A percentile compares a stretch with the other conserved stretches of the same genome.
These are phyloP conservation scores for Cordyceps tenuipes DNA, from an alignment of 2,329 filamentous ascomycete genomes.

Conservation along the genomic window DNA sequence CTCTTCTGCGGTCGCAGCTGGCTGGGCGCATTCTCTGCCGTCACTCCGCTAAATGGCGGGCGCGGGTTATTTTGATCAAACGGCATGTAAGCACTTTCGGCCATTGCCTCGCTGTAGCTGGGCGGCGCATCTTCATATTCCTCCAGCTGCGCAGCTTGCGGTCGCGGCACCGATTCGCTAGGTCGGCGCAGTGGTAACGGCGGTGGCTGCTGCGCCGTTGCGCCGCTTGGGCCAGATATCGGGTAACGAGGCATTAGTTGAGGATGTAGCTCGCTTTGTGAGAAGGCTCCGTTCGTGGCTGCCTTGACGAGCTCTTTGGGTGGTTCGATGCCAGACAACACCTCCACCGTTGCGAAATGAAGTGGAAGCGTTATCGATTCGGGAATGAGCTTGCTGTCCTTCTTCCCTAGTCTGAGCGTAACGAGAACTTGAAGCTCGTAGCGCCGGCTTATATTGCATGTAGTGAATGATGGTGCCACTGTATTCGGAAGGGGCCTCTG, in stretches of 20 bases:
- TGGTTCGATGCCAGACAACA: conserved; percentile 83
- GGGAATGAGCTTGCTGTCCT: conserved; percentile 31
- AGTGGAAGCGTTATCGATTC: conserved; percentile 74
- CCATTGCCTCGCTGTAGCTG: conserved; percentile 90
- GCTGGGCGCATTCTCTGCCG: conserved; percentile 51
- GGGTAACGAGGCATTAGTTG: conserved; percentile 17
- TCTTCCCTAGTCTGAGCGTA: conserved; percentile 66
- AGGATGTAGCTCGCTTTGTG: conserved; percentile 21
- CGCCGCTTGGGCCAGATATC: neutral
- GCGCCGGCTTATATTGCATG: conserved; percentile 74
- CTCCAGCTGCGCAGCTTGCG: conserved; percentile 41
- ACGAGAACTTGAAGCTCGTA: conserved; percentile 76
- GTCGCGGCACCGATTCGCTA: conserved; percentile 48
- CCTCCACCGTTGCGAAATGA: conserved; percentile 61
- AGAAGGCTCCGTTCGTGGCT: conserved; percentile 30
- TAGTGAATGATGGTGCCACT: conserved; percentile 76
- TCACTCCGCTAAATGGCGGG: conserved; percentile 59
- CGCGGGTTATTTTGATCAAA: conserved; percentile 54
- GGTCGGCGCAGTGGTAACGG: conserved; percentile 22
- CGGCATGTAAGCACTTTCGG: conserved; percentile 61
- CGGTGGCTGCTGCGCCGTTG: conserved; percentile 15
- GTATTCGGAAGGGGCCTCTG: conserved; percentile 68
- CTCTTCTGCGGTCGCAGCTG: conserved; percentile 36
- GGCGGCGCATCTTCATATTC: conserved; percentile 72
- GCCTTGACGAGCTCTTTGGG: conserved; percentile 67